Conservation (phyloP, 1,139 yeast genomes). For the Pichia inconspicua region DNA sequence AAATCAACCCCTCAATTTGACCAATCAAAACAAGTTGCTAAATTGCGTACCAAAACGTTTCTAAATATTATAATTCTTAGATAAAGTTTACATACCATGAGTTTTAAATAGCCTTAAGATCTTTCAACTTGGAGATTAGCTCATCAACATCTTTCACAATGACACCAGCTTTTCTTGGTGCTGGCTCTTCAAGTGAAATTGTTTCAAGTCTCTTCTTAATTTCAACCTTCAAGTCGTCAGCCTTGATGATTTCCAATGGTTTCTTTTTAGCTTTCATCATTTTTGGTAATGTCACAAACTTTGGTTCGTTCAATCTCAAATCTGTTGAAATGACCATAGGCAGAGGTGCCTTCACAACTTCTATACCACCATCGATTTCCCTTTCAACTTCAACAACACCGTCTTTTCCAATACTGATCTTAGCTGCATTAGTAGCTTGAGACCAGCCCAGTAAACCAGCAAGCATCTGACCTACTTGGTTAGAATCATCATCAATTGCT, state of each 20-base stretch:
- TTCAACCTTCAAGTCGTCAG: conserved; percentile 67
- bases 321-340: conserved; percentile 91
- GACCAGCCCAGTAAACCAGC: conserved; percentile 96
- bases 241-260: conserved; percentile 67
- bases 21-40: not conserved
- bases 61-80: too few species aligned
- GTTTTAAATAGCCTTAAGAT: conserved; percentile 38
- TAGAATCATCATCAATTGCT: conserved; percentile 90
- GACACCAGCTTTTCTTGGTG: conserved; percentile 72
- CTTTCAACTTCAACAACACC: conserved; percentile 63
- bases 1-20: not conserved
- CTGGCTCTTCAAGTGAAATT: conserved; percentile 76
- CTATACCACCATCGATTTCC: conserved; percentile 94
- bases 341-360: conserved; percentile 65
- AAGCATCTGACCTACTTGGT: conserved; percentile 96
- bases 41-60: too few species aligned
- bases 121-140: conserved; percentile 70
- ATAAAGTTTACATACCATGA: not conserved
- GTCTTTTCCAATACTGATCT: conserved; percentile 59
- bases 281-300: conserved; percentile 89
- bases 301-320: conserved; percentile 86
- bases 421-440: conserved; percentile 93
- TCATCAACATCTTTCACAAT: conserved; percentile 79
- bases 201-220: conserved; percentile 57
- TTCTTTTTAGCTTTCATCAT: conserved; percentile 98